Conservation (phyloP, 345 rosid genomes). For the Gossypium mustelinum region DNA sequence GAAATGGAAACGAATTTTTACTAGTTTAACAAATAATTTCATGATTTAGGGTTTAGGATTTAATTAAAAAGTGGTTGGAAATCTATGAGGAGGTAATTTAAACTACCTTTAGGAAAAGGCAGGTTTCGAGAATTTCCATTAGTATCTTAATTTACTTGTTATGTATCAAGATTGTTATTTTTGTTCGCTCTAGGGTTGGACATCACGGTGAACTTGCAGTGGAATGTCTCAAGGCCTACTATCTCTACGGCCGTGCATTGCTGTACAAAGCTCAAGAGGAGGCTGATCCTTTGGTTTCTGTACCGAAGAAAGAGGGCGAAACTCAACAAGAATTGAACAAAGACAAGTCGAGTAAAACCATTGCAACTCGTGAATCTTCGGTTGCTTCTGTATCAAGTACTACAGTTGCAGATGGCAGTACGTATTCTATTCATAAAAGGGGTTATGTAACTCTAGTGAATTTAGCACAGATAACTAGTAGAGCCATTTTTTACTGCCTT, state of each 20-base stretch:
- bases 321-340: constrained; percentile 36
- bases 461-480: background rate
- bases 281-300: constrained; percentile 78
- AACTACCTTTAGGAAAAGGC: background rate
- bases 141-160: constrained; percentile 3
- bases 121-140: background rate
- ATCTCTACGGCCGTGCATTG: constrained; percentile 76
- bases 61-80: background rate
- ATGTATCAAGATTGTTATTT: background rate
- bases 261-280: constrained; percentile 91
- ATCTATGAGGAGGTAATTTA: background rate
- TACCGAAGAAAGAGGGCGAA: constrained; percentile 66
- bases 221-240: constrained; percentile 74
- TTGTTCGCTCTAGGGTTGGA: constrained; percentile 43
- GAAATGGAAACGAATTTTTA: background rate
- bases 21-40: background rate
- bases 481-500: background rate
- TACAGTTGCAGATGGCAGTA: constrained; percentile 29
- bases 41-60: background rate
- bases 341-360: constrained; percentile 40
- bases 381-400: constrained; percentile 46
- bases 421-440: background rate
- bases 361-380: constrained; percentile 41
- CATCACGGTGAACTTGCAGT: constrained; percentile 70
- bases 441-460: background rate